Evolutionary conservation across 345 rosid genomes (phyloP).

Genomic region (Euphorbia pulcherrima): DNA sequence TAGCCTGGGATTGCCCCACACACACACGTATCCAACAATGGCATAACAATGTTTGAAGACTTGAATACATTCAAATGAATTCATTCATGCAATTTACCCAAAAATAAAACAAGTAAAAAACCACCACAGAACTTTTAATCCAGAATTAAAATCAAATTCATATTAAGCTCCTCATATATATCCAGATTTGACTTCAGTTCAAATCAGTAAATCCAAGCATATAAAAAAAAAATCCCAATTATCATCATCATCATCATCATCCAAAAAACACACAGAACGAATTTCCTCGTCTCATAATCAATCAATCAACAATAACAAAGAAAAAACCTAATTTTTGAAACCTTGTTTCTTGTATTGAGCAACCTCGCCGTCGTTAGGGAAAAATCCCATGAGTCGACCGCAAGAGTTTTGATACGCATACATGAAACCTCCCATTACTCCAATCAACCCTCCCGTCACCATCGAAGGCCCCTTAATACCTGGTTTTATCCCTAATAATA

Average conservation of each 20-base stretch:
- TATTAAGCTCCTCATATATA: not conserved
- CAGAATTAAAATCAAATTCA: not conserved
- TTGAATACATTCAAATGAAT: not conserved
- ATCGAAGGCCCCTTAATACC: conserved; percentile 88
- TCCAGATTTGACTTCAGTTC: not conserved
- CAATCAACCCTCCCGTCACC: conserved; percentile 97
- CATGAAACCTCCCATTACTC: conserved; percentile 98
- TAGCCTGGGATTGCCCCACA: no score
- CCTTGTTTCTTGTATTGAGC: conserved; percentile 40
- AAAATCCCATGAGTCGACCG: conserved; percentile 91
- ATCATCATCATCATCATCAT: not conserved
- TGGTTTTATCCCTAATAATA: conserved; percentile 57
- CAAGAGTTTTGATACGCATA: conserved; percentile 98
- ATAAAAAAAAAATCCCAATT: conserved; percentile 11
- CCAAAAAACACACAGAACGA: not conserved
- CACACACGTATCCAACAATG: not conserved
- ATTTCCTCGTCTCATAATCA: not conserved
- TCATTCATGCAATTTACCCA: not conserved
- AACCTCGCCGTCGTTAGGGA: conserved; percentile 86
- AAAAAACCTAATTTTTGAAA: not conserved
- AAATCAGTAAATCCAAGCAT: not conserved
- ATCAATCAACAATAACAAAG: no score
- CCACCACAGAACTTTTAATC: not conserved
- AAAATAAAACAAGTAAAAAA: not conserved
- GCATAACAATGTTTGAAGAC: not conserved